These are phyloP conservation scores for Backusella westeae DNA, from an alignment of 192 early-diverging fungal species.

Conservation along the genomic window DNA sequence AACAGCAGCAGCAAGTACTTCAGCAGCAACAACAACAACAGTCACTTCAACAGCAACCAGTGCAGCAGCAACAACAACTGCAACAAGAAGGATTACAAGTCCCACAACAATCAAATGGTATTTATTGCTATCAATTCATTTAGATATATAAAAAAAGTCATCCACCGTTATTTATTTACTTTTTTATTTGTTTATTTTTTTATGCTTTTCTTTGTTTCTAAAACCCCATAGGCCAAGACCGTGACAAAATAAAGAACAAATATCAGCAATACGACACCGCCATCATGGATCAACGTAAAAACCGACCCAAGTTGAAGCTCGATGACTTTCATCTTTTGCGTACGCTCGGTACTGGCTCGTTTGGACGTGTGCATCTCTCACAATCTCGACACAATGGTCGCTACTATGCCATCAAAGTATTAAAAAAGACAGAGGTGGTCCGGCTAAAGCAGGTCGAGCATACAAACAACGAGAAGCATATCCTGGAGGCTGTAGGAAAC, in stretches of 20 bases:
- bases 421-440: conserved; percentile 92
- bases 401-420: conserved; percentile 97
- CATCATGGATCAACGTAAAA: conserved; percentile 25
- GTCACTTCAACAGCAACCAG: background rate
- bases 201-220: background rate
- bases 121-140: background rate
- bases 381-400: conserved; percentile 73
- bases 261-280: conserved; percentile 13
- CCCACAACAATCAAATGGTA: background rate
- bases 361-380: conserved; percentile 94
- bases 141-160: background rate
- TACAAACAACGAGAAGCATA: conserved; percentile 94
- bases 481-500: conserved; percentile 81
- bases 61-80: background rate
- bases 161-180: background rate
- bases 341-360: conserved; percentile 94
- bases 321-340: conserved; percentile 81
- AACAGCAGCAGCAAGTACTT: background rate
- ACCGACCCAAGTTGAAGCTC: conserved; percentile 57
- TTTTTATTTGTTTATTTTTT: background rate
- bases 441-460: conserved; percentile 96
- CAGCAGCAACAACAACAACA: background rate
- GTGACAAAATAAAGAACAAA: background rate
- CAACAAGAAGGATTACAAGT: background rate
- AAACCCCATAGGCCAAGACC: background rate